Evolutionary conservation across 164 flowering plant genomes (phyloP).

Genomic region (Houttuynia cordata): DNA sequence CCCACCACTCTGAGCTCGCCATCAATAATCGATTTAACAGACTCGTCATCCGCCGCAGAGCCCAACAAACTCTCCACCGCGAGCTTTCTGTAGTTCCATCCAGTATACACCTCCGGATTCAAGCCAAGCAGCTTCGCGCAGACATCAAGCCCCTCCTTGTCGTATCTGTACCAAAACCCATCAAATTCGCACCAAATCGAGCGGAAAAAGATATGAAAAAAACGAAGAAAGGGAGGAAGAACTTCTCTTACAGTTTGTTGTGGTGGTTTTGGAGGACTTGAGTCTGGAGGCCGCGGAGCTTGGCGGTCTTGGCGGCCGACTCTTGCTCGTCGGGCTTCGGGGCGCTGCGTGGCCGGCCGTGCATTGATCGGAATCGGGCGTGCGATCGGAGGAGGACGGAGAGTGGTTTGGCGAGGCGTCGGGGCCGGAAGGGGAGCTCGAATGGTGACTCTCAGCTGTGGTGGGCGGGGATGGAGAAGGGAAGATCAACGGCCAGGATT

Average conservation of each 20-base stretch:
- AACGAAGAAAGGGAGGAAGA: not conserved
- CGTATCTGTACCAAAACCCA: conserved; percentile 34
- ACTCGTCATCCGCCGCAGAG: conserved; percentile 24
- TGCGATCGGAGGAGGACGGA: not conserved
- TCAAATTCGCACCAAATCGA: conserved; percentile 1
- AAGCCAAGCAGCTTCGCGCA: conserved; percentile 56
- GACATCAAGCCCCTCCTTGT: conserved; percentile 55
- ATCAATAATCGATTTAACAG: conserved; percentile 40
- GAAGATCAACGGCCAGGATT: too few species aligned
- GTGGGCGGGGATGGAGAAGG: too few species aligned
- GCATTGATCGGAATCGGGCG: conserved; percentile 31
- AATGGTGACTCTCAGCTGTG: too few species aligned
- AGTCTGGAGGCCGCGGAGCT: conserved; percentile 56
- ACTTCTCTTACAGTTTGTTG: conserved; percentile 44
- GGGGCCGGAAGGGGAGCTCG: too few species aligned
- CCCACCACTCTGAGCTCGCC: conserved; percentile 69
- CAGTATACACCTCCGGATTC: conserved; percentile 77
- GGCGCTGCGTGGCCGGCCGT: conserved; percentile 77
- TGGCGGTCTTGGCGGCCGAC: conserved; percentile 44
- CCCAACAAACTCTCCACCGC: conserved; percentile 43
- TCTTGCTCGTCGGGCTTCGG: conserved; percentile 47
- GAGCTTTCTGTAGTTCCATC: conserved; percentile 84
- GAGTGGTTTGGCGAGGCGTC: not conserved
- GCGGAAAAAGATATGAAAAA: not conserved
- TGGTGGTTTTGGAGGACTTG: conserved; percentile 66